A percentile compares a stretch with the other conserved stretches of the same genome.
These are phyloP conservation scores for Phaffia australis DNA, from an alignment of 768 basidiomycete species.

Conservation along the genomic window DNA sequence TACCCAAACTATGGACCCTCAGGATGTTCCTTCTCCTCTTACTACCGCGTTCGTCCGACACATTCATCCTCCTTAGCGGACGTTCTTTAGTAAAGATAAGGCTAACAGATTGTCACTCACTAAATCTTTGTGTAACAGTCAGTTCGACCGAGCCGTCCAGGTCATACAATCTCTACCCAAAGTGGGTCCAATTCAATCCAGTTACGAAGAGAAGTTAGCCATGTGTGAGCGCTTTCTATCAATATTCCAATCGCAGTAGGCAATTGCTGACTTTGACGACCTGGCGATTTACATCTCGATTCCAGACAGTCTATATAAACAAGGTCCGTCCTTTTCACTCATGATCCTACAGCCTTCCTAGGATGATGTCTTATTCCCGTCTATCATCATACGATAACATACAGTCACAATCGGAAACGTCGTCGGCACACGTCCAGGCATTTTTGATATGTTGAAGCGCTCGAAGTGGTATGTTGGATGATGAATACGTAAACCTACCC, in stretches of 20 bases:
- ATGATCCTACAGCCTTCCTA: neutral
- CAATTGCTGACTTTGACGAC: no score
- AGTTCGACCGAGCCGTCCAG: constrained; percentile 16
- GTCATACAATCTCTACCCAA: constrained; percentile 21
- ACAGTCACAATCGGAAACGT: constrained; percentile 21
- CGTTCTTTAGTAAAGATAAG: no score
- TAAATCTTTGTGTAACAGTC: neutral
- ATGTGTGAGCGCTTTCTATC: neutral
- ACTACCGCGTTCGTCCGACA: no score
- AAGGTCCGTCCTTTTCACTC: neutral
- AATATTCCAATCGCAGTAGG: no score
- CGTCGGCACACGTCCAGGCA: constrained; percentile 10
- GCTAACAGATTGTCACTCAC: no score
- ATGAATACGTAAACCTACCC: no score
- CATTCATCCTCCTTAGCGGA: no score
- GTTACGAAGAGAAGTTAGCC: constrained; percentile 23
- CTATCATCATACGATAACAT: neutral
- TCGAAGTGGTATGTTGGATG: constrained; percentile 15
- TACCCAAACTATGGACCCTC: no score
- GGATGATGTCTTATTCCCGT: neutral
- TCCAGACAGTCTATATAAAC: constrained; percentile 10
- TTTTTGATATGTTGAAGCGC: constrained; percentile 20
- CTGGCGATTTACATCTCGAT: no score
- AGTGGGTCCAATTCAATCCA: constrained; percentile 6
- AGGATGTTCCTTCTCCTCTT: no score